Percentiles rank a stretch among this genome's conserved stretches.
Conservation (phyloP, 257 asterid species). For the Solanum chilense region DNA sequence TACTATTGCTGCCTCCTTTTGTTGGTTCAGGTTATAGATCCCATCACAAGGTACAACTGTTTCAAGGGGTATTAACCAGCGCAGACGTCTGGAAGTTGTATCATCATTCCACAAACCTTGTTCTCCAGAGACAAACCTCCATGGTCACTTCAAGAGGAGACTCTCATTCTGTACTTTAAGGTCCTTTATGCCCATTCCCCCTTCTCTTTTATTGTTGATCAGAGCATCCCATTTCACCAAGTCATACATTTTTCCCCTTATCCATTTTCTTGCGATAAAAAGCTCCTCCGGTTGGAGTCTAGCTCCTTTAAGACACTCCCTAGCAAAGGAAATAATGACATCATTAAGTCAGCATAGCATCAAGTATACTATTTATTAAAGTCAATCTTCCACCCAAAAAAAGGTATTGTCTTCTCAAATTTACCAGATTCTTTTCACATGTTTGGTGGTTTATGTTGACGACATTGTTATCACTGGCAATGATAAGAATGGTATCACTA, state of each 20-base stretch:
- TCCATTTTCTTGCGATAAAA: background rate
- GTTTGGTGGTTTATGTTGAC: background rate
- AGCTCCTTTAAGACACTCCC: background rate
- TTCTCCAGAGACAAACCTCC: background rate
- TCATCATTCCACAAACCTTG: background rate
- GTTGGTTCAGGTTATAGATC: background rate
- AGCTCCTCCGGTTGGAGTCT: background rate
- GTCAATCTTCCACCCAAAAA: too few relatives aligned
- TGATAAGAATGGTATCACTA: background rate
- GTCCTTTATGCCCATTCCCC: background rate
- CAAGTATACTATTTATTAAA: too few relatives aligned
- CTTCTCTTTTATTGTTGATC: background rate
- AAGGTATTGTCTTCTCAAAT: too few relatives aligned
- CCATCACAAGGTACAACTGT: background rate
- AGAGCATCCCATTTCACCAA: background rate
- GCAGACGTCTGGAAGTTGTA: background rate
- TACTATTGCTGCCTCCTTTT: background rate
- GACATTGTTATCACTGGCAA: background rate
- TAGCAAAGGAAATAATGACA: background rate
- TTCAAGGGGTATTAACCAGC: background rate
- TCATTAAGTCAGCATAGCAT: background rate
- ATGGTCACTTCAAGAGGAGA: background rate
- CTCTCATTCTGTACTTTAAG: background rate
- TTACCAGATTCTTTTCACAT: too few relatives aligned
- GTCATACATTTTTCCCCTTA: background rate